Conservation (phyloP, 164 flowering plant species). For the Tinospora cordifolia region DNA sequence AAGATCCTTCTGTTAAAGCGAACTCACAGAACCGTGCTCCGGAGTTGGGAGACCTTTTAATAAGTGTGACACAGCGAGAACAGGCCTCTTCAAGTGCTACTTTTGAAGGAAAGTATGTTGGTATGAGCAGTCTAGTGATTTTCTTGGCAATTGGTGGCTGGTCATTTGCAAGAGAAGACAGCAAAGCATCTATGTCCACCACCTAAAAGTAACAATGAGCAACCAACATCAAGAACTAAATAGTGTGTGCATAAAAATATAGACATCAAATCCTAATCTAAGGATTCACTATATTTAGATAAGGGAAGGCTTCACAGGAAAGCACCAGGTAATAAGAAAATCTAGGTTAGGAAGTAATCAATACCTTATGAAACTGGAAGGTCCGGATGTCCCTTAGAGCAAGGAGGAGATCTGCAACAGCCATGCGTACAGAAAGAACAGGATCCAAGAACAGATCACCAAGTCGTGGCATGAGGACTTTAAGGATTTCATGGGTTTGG, state of each 20-base stretch:
- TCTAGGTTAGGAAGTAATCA: background rate
- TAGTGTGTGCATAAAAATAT: background rate
- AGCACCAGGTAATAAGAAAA: conserved; percentile 5
- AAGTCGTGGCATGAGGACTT: conserved; percentile 84
- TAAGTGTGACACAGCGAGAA: conserved; percentile 61
- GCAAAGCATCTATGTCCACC: conserved; percentile 53
- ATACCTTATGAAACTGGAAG: conserved; percentile 89
- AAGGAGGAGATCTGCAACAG: conserved; percentile 70
- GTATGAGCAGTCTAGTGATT: conserved; percentile 71
- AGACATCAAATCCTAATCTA: background rate
- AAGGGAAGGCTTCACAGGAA: background rate
- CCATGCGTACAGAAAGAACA: conserved; percentile 45
- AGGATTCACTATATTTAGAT: background rate
- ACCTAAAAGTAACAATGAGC: conserved; percentile 40
- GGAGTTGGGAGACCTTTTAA: conserved; percentile 74
- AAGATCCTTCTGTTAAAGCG: conserved; percentile 59
- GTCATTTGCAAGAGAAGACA: conserved; percentile 64
- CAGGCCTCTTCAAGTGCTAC: conserved; percentile 65
- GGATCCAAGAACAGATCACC: conserved; percentile 62
- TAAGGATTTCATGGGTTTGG: conserved; percentile 84
- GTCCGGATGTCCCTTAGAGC: conserved; percentile 46
- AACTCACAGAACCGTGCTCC: conserved; percentile 90
- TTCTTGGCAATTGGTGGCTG: conserved; percentile 65
- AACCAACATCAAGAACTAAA: conserved; percentile 1
- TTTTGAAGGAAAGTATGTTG: conserved; percentile 82